A percentile compares a stretch with the other conserved stretches of the same genome.
phyloP scores from a whole-genome alignment of 2,329 filamentous ascomycete species.

The Fusarium domesticum region DNA sequence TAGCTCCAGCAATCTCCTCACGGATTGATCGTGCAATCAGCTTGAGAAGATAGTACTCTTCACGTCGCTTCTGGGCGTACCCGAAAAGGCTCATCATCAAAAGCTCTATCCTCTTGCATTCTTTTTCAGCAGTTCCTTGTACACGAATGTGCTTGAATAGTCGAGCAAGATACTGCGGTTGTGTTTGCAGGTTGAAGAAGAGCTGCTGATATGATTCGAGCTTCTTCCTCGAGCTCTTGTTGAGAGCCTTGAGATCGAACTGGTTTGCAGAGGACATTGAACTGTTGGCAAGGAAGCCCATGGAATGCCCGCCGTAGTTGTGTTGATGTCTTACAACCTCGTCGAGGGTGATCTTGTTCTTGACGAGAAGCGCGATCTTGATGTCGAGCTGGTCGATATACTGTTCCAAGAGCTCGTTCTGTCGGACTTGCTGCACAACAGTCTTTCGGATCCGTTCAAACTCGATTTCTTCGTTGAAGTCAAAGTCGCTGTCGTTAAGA shows the following conservation, averaged over 20 bases:
- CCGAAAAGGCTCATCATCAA: slow-evolving; percentile 96
- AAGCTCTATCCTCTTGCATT: slow-evolving; percentile 87
- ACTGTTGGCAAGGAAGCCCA: slow-evolving; percentile 81
- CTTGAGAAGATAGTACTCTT: slow-evolving; percentile 95
- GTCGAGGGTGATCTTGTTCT: slow-evolving; percentile 98
- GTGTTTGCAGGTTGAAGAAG: slow-evolving; percentile 95
- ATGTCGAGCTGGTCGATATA: slow-evolving; percentile 98
- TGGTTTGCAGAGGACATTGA: slow-evolving; percentile 86
- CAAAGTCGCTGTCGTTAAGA: slow-evolving; percentile 96
- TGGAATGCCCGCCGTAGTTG: slow-evolving; percentile 88
- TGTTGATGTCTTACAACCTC: slow-evolving; percentile 96
- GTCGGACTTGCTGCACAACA: slow-evolving; percentile 93
- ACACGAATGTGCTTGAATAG: slow-evolving; percentile 83
- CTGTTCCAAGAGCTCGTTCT: slow-evolving; percentile 95
- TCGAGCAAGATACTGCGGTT: slow-evolving; percentile 88
- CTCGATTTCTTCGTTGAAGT: slow-evolving; percentile 98
- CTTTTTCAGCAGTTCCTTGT: slow-evolving; percentile 81
- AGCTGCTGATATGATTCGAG: slow-evolving; percentile 95
- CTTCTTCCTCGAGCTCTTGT: slow-evolving; percentile 94
- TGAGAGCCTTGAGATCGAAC: slow-evolving; percentile 93
- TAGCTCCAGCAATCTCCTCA: slow-evolving; percentile 77
- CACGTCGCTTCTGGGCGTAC: slow-evolving; percentile 92
- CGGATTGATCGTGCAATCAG: slow-evolving; percentile 77
- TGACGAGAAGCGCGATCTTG: slow-evolving; percentile 96
- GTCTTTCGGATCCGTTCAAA: slow-evolving; percentile 93